Evolutionary conservation across 306 rosid species (phyloP), one percentile per base, ranked within the genome.

Genomic region (Biancaea sappan): DNA sequence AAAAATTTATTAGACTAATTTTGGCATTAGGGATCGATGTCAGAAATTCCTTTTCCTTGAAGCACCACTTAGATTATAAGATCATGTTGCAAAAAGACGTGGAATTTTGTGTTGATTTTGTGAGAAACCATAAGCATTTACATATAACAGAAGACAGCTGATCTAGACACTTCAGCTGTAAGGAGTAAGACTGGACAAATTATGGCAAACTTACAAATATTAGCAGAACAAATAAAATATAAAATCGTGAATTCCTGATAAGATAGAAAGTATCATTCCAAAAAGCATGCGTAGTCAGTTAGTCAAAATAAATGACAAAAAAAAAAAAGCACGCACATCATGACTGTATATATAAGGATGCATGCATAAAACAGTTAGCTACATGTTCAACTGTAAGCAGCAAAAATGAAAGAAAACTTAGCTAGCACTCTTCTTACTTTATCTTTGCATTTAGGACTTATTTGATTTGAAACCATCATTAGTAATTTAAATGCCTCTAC

Each of bases 401-500:
- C 15, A 60, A 51, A 56, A 10, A 16, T 40, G 21, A 19, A 53
- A 24, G 14, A 9, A 21, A 29, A 65, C 47, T 34, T 26, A 38
- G 6, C 28, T 68, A 31, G 37, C 19, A 15, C 44, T 60, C 48
- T 71, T 66, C 61, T 19, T 1, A 38, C 67, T 67, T 24, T 58
- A 71, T 37, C 57, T 66, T 64, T 47, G 44, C 44, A 64, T 75
- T 71, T 43, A 25, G 13, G 54, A 48, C 43, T 73, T 13, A 6
- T 8, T 59, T 43, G 60, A 60, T 31, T 16, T 18, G 28, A 66
- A 70, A 43, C 41, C 66, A 76, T 61, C 57, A 61, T 18, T 31
- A 21, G 72, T 64, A 71, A 46, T 62, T 65, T 37, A 77, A 68
- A 44, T 62, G 73, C 63, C 35, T 43, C 29, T 60, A 53, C 38